phyloP scores from a whole-genome alignment of 768 basidiomycete genomes.

The Tephrocybe sp. region DNA sequence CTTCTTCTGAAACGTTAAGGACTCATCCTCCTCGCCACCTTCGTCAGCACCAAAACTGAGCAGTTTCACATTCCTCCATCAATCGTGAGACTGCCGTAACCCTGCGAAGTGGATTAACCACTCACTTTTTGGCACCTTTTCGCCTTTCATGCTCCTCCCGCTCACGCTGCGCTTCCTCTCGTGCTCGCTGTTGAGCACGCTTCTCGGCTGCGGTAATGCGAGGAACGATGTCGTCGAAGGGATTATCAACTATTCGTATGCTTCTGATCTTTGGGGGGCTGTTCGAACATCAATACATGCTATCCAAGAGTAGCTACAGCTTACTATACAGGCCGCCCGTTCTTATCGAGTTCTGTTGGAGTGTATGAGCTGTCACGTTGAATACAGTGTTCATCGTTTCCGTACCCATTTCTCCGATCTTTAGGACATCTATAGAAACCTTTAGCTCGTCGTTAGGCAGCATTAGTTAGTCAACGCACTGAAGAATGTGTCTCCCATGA shows the following conservation, averaged over 20 bases:
- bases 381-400: conserved; percentile 1
- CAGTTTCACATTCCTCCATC: conserved; percentile 79
- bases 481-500: conserved; percentile 85
- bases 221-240: conserved; percentile 93
- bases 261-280: conserved; percentile 92
- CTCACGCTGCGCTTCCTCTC: conserved; percentile 72
- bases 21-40: conserved; percentile 62
- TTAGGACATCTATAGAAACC: conserved; percentile 69
- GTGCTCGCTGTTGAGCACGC: conserved; percentile 78
- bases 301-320: conserved; percentile 23
- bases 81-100: neutral
- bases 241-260: conserved; percentile 86
- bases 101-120: no score
- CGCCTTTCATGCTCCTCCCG: conserved; percentile 73
- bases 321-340: conserved; percentile 81
- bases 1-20: conserved; percentile 68
- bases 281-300: neutral
- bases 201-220: conserved; percentile 95
- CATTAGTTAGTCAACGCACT: conserved; percentile 65
- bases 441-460: neutral
- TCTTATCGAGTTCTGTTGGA: conserved; percentile 64
- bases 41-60: conserved; percentile 85
- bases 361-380: conserved; percentile 3
- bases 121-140: conserved; percentile 87
- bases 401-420: conserved; percentile 88